These are phyloP conservation scores for Leccinum barrowsii DNA, from an alignment of 768 basidiomycete species.

Conservation along the genomic window DNA sequence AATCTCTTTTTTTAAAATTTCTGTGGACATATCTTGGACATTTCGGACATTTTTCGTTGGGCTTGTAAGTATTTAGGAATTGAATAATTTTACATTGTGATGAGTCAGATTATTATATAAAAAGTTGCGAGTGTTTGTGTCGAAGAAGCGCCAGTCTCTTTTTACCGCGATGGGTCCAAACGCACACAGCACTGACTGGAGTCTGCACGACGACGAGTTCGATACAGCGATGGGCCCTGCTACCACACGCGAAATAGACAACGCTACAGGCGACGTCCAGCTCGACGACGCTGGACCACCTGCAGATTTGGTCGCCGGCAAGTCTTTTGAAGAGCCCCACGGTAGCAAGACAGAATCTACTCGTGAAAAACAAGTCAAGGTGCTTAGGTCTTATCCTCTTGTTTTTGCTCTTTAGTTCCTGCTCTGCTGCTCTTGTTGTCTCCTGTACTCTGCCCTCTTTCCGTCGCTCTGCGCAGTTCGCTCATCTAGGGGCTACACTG, in stretches of 20 bases:
- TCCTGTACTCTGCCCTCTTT: constrained; percentile 15
- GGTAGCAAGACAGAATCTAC: constrained; percentile 41
- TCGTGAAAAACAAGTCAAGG: constrained; percentile 82
- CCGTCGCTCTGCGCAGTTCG: constrained; percentile 15
- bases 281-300: constrained; percentile 22
- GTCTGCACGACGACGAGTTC: constrained; percentile 43
- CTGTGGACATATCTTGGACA: neutral
- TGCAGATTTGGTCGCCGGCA: constrained; percentile 15
- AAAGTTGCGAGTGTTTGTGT: neutral
- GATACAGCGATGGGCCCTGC: constrained; percentile 43
- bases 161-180: constrained; percentile 23
- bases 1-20: too few species aligned
- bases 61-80: neutral
- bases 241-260: constrained; percentile 43
- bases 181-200: constrained; percentile 39
- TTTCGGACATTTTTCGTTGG: neutral
- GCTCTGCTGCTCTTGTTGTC: constrained; percentile 20
- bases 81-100: neutral
- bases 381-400: constrained; percentile 70
- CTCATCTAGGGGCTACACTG: constrained; percentile 18
- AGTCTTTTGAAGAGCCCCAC: constrained; percentile 42
- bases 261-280: constrained; percentile 43
- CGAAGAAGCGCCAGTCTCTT: neutral
- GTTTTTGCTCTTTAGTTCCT: constrained; percentile 27
- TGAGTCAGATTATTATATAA: constrained; percentile 1